phyloP scores from a whole-genome alignment of 257 asterid genomes.

The Echites panduratus region DNA sequence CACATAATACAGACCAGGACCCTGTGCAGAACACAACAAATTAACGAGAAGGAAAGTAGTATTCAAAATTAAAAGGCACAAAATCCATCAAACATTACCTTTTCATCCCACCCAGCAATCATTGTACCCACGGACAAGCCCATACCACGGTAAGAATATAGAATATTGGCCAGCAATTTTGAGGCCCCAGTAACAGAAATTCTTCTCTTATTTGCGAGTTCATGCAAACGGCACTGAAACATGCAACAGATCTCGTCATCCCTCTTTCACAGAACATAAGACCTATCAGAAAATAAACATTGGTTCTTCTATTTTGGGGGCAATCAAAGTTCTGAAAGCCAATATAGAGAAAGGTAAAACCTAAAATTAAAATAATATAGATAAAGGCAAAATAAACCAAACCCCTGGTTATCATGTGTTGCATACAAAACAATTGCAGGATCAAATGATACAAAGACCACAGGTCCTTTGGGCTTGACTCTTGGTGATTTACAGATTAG shows the following conservation, averaged over 20 bases:
- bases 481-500: neutral
- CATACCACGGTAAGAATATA: constrained; percentile 93
- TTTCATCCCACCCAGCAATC: constrained; percentile 99
- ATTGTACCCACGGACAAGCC: constrained; percentile 93
- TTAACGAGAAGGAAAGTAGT: neutral
- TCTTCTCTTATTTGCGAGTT: constrained; percentile 91
- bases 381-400: neutral
- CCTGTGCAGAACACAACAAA: constrained; percentile 38
- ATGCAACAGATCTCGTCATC: constrained; percentile 16
- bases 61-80: constrained; percentile 1
- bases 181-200: constrained; percentile 94
- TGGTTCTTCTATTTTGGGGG: neutral
- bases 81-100: constrained; percentile 37
- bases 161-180: constrained; percentile 80
- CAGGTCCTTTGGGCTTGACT: neutral
- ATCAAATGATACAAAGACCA: neutral
- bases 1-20: constrained; percentile 89
- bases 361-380: neutral
- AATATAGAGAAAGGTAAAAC: neutral
- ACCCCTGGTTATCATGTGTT: neutral
- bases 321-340: neutral
- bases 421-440: neutral
- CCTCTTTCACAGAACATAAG: constrained; percentile 10
- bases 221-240: constrained; percentile 85
- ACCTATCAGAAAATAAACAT: neutral